Evolutionary conservation across 805 yeast genomes (phyloP).

Genomic region (Zygosaccharomyces siamensis): DNA sequence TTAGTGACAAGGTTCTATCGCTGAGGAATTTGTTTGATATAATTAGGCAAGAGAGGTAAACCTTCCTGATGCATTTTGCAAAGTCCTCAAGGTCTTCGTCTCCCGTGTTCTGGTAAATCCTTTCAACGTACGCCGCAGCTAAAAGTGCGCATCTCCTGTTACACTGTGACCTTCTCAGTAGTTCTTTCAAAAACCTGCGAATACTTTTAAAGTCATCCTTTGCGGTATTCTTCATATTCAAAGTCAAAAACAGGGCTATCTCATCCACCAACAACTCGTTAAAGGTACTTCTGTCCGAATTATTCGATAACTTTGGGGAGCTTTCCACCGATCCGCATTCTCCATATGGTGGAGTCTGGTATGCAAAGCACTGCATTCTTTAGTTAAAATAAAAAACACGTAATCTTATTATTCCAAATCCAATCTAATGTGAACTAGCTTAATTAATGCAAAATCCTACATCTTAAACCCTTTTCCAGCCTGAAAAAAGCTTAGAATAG

Average conservation of each 20-base stretch:
- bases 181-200: slow-evolving; percentile 16
- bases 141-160: slow-evolving; percentile 15
- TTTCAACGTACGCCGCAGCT: slow-evolving; percentile 18
- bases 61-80: slow-evolving; percentile 20
- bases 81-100: slow-evolving; percentile 16
- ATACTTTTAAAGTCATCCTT: slow-evolving; percentile 2
- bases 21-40: slow-evolving; percentile 23
- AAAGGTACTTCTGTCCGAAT: not conserved
- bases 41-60: slow-evolving; percentile 20
- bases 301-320: not conserved
- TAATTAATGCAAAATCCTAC: not conserved
- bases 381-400: not conserved
- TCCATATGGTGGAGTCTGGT: slow-evolving; percentile 16
- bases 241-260: slow-evolving; percentile 19
- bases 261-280: slow-evolving; percentile 10
- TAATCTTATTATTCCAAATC: not conserved
- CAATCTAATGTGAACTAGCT: not conserved
- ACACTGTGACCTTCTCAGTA: slow-evolving; percentile 20
- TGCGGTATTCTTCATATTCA: slow-evolving; percentile 10
- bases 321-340: not conserved
- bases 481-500: not conserved
- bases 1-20: slow-evolving; percentile 22
- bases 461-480: not conserved
- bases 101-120: slow-evolving; percentile 10
- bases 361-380: slow-evolving; percentile 9